These are phyloP conservation scores for Wickerhamiella australiensis DNA, from an alignment of 805 yeast species.

Conservation along the genomic window DNA sequence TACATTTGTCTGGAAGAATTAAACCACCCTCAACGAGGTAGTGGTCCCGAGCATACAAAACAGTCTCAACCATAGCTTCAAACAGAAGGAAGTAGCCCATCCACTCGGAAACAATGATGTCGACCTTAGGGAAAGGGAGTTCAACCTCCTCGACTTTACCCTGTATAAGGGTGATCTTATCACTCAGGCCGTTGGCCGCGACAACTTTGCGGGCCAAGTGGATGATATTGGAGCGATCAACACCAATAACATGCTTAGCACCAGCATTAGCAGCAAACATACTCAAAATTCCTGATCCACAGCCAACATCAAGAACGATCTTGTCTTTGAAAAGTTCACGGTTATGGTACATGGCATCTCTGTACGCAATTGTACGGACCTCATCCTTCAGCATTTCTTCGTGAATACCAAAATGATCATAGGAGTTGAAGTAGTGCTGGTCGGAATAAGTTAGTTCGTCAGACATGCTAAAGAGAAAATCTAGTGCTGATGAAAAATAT, in stretches of 20 bases:
- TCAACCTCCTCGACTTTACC: slow-evolving; percentile 89
- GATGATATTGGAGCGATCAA: slow-evolving; percentile 93
- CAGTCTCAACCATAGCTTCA: slow-evolving; percentile 97
- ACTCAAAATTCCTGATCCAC: slow-evolving; percentile 95
- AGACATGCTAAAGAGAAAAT: not conserved
- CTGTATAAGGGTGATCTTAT: slow-evolving; percentile 74
- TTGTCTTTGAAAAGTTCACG: slow-evolving; percentile 82
- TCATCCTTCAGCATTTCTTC: slow-evolving; percentile 98
- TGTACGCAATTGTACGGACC: slow-evolving; percentile 80
- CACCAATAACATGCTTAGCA: slow-evolving; percentile 94
- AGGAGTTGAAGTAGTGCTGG: slow-evolving; percentile 89
- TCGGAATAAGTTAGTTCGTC: slow-evolving; percentile 36
- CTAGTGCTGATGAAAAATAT: not conserved
- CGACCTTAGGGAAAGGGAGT: slow-evolving; percentile 79
- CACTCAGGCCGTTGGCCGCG: slow-evolving; percentile 67
- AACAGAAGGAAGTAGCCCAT: slow-evolving; percentile 96
- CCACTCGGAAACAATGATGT: slow-evolving; percentile 95
- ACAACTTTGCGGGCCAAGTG: slow-evolving; percentile 91
- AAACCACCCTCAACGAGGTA: slow-evolving; percentile 71
- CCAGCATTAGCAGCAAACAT: slow-evolving; percentile 99
- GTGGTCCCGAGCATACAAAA: slow-evolving; percentile 82
- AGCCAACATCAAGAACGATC: slow-evolving; percentile 92
- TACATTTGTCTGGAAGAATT: slow-evolving; percentile 88
- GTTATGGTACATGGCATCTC: slow-evolving; percentile 86
- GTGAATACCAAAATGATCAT: slow-evolving; percentile 94